Evolutionary conservation across 257 asterid species (phyloP).

Genomic region (Cordia subcordata): DNA sequence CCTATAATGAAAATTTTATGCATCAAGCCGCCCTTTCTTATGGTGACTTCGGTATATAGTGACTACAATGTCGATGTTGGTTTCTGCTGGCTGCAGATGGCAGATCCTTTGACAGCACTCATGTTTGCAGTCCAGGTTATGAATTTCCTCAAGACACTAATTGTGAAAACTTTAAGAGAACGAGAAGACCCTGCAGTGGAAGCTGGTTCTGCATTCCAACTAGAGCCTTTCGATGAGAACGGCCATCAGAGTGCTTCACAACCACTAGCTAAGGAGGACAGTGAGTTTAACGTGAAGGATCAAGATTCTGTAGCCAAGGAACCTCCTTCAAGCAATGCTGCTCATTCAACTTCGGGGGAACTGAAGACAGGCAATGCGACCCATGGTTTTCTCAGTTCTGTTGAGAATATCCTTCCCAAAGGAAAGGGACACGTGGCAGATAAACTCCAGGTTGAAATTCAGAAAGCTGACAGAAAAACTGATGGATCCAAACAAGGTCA

Average conservation of each 20-base stretch:
- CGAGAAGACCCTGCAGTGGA: constrained; percentile 34
- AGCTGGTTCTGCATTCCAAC: constrained; percentile 1
- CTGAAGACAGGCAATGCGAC: constrained; percentile 17
- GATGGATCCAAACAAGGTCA: constrained; percentile 10
- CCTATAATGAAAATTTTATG: too few species aligned
- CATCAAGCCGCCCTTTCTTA: too few species aligned
- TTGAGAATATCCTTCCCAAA: constrained; percentile 25
- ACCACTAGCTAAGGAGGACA: constrained; percentile 5
- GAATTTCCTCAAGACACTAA: constrained; percentile 52
- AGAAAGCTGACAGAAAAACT: constrained; percentile 8
- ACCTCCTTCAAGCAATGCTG: not conserved
- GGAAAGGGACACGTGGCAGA: constrained; percentile 21
- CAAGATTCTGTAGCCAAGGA: not conserved
- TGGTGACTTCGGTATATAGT: not conserved
- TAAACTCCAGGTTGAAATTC: constrained; percentile 12
- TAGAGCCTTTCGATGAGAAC: constrained; percentile 29
- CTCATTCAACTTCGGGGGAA: constrained; percentile 18
- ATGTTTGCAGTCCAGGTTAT: constrained; percentile 58
- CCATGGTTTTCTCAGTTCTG: not conserved
- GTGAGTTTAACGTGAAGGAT: constrained; percentile 12
- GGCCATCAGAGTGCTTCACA: constrained; percentile 15
- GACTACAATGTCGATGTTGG: not conserved
- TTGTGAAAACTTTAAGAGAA: constrained; percentile 42
- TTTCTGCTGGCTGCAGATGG: constrained; percentile 25
- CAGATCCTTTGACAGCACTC: constrained; percentile 55